A percentile compares a stretch with the other conserved stretches of the same genome.
phyloP scores from a whole-genome alignment of 2,329 filamentous ascomycete species.

The Pseudogymnoascus sp. region DNA sequence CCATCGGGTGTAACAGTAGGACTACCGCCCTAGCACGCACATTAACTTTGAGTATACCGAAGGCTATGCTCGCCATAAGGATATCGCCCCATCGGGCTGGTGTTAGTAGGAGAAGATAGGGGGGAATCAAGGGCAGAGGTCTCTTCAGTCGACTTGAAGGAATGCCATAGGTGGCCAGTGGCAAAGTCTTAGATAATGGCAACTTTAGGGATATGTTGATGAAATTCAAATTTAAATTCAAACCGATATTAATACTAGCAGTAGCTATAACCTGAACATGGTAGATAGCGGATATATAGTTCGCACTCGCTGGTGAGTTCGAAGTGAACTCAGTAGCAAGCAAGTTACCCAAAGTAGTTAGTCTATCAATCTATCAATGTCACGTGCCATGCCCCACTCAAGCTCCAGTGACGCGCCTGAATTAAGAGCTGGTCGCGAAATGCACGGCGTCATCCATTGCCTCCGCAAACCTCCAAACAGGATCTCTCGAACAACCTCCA shows the following conservation, averaged over 20 bases:
- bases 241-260: not conserved
- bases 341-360: not conserved
- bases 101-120: not conserved
- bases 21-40: not conserved
- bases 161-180: too few relatives aligned
- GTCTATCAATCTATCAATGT: not conserved
- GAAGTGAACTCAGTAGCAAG: not conserved
- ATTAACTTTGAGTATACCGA: not conserved
- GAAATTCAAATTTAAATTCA: not conserved
- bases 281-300: not conserved
- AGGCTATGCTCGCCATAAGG: not conserved
- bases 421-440: not conserved
- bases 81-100: not conserved
- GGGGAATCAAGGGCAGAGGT: not conserved
- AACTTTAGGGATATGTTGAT: not conserved
- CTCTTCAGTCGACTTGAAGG: not conserved
- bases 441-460: conserved; percentile 6
- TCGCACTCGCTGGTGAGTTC: not conserved
- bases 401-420: not conserved
- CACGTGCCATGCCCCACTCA: not conserved
- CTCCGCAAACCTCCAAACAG: not conserved
- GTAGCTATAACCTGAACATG: not conserved
- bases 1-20: not conserved
- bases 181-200: not conserved
- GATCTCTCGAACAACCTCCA: not conserved